Conservation (phyloP, 2,329 filamentous ascomycete species). For the Xylaria sp. region DNA sequence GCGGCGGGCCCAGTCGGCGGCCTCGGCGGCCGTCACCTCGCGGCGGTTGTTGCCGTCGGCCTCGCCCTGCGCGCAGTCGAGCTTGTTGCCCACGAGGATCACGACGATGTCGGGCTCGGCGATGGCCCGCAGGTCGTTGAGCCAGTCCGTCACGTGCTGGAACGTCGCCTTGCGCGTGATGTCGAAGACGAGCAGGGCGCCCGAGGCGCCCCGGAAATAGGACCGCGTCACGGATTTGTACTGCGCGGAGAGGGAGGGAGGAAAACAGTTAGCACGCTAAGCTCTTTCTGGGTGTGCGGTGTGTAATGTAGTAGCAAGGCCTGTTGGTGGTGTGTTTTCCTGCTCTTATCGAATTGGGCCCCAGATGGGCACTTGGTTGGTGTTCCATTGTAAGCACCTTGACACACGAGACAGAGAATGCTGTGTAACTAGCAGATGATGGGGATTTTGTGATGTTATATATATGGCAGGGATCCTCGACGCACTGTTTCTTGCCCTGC, state of each 20-base stretch:
- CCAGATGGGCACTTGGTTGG: no score
- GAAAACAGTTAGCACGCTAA: no score
- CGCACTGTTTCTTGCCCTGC: conserved; percentile 82
- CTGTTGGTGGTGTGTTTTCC: no score
- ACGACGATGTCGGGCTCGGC: conserved; percentile 95
- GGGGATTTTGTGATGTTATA: background rate
- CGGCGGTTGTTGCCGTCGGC: conserved; percentile 61
- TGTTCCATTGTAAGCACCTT: no score
- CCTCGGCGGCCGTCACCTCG: conserved; percentile 81
- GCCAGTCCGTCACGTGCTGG: conserved; percentile 86
- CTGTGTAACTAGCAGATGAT: no score
- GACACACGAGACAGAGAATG: no score
- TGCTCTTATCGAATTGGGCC: no score
- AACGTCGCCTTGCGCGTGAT: conserved; percentile 87
- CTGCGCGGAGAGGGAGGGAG: background rate
- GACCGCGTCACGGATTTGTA: conserved; percentile 95
- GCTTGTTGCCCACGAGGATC: conserved; percentile 93
- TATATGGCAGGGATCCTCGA: background rate
- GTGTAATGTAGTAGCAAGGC: no score
- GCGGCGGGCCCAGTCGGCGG: conserved; percentile 81
- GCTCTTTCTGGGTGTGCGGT: no score
- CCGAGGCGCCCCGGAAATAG: conserved; percentile 81
- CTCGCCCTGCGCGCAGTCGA: conserved; percentile 67
- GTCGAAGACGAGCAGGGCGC: conserved; percentile 87
- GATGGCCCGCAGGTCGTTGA: conserved; percentile 90